Evolutionary conservation across 176 grass and related monocot genomes (phyloP).

Genomic region (Carex parvula): DNA sequence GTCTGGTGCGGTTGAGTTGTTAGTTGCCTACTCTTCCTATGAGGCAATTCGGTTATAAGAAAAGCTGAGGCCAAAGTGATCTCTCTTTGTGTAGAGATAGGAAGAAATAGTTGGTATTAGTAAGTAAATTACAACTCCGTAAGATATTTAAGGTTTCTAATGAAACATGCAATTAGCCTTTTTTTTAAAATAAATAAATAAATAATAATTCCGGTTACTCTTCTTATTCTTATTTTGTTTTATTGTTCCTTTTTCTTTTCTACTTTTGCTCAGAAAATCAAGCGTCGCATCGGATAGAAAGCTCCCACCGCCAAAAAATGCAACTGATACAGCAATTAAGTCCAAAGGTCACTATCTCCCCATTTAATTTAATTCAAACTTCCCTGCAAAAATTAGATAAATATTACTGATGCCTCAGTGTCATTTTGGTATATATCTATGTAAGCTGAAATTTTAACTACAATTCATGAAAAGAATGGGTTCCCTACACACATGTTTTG

Average conservation of each 20-base stretch:
- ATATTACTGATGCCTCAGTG: background rate
- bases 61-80: too few species aligned
- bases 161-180: too few species aligned
- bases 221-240: background rate
- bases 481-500: too few species aligned
- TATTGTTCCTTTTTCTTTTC: background rate
- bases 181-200: too few species aligned
- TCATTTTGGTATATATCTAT: background rate
- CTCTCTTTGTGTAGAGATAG: too few species aligned
- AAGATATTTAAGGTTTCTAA: too few species aligned
- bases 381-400: background rate
- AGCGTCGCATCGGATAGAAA: slow-evolving; percentile 82
- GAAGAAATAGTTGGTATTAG: too few species aligned
- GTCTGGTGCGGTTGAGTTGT: too few species aligned
- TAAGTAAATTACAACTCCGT: too few species aligned
- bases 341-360: slow-evolving; percentile 50
- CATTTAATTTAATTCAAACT: background rate
- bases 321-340: slow-evolving; percentile 78
- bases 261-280: slow-evolving; percentile 57
- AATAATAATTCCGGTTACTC: background rate
- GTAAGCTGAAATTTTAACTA: background rate
- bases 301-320: slow-evolving; percentile 79
- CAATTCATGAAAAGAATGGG: background rate
- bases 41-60: too few species aligned
- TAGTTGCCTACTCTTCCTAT: too few species aligned